phyloP scores from a whole-genome alignment of 805 yeast genomes.

The Candida silvicultrix region DNA sequence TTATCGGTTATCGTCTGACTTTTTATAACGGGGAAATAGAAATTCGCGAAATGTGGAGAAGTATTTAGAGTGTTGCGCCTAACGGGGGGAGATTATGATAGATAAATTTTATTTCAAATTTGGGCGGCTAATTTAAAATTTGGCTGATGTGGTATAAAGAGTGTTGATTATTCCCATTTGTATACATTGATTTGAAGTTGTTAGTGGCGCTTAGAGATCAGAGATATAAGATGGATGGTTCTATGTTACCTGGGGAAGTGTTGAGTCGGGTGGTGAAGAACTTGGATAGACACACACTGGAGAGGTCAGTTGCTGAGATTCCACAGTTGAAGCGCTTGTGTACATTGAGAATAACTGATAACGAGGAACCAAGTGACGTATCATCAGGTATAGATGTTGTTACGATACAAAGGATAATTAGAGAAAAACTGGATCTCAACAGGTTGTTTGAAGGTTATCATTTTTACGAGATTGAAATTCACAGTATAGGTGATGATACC shows the following conservation, averaged over 20 bases:
- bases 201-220: too few species aligned
- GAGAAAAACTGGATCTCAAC: constrained; percentile 3
- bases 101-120: too few species aligned
- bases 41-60: too few species aligned
- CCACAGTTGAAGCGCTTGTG: neutral
- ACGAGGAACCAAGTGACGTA: neutral
- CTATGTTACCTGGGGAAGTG: neutral
- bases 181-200: too few species aligned
- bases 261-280: neutral
- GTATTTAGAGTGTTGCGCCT: too few species aligned
- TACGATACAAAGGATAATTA: constrained; percentile 1
- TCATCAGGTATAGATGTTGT: neutral
- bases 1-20: too few species aligned
- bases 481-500: constrained; percentile 4
- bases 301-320: neutral
- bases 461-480: constrained; percentile 11
- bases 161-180: too few species aligned
- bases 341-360: neutral
- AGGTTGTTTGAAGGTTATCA: constrained; percentile 9
- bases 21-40: too few species aligned
- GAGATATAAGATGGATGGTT: neutral
- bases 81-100: too few species aligned
- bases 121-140: too few species aligned
- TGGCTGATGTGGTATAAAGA: too few species aligned
- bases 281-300: neutral